Evolutionary conservation across 257 asterid species (phyloP).

Genomic region (Capsicum baccatum): DNA sequence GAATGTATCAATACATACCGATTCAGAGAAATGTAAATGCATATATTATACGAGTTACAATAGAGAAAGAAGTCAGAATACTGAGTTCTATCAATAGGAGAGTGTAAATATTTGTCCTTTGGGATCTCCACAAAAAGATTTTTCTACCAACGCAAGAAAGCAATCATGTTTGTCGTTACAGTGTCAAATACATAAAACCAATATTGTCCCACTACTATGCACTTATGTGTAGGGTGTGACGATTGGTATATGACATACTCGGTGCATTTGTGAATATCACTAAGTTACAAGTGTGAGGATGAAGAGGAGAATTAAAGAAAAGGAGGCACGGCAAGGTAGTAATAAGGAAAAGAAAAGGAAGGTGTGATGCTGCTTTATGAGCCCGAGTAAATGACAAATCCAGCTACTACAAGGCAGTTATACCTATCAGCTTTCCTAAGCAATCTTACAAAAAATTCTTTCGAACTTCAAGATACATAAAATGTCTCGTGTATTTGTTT

Average conservation of each 20-base stretch:
- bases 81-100: slow-evolving; percentile 25
- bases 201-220: slow-evolving; percentile 1
- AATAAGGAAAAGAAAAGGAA: neutral
- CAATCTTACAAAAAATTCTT: neutral
- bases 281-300: neutral
- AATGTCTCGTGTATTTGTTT: slow-evolving; percentile 10
- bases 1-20: slow-evolving; percentile 34
- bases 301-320: slow-evolving; percentile 19
- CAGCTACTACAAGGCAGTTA: slow-evolving; percentile 22
- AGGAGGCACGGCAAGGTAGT: neutral
- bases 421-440: neutral
- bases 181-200: neutral
- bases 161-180: neutral
- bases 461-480: neutral
- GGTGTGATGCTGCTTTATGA: neutral
- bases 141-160: neutral
- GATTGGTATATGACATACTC: neutral
- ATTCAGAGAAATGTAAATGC: slow-evolving; percentile 42
- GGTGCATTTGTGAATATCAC: slow-evolving; percentile 18
- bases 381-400: neutral
- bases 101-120: neutral
- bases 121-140: neutral
- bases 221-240: slow-evolving; percentile 16
- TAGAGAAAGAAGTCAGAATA: slow-evolving; percentile 35
- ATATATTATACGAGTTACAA: slow-evolving; percentile 37